Conservation (phyloP, 495 filamentous ascomycete species). For the Podospora anserina region DNA sequence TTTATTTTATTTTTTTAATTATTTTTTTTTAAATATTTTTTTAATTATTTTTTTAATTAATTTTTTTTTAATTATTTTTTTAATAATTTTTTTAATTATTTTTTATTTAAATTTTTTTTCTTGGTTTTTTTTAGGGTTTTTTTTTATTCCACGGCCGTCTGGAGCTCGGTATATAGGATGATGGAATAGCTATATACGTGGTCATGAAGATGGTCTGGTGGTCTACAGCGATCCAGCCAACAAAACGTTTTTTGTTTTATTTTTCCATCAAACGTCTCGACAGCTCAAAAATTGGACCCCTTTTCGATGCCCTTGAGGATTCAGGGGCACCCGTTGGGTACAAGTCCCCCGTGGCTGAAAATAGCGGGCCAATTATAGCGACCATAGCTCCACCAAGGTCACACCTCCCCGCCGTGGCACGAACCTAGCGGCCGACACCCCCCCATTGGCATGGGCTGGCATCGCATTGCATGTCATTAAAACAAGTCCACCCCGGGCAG, state of each 20-base stretch:
- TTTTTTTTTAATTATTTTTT: too few relatives aligned
- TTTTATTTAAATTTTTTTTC: too few relatives aligned
- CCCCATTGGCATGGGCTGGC: background rate
- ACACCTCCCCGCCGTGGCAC: background rate
- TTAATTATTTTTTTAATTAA: too few relatives aligned
- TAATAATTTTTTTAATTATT: too few relatives aligned
- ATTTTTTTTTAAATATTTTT: too few relatives aligned
- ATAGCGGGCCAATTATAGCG: conserved; percentile 16
- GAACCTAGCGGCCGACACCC: background rate
- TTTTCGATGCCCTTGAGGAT: background rate
- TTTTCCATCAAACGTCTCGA: background rate
- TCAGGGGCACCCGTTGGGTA: background rate
- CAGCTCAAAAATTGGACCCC: background rate
- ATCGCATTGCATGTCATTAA: conserved; percentile 3
- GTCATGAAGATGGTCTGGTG: too few relatives aligned
- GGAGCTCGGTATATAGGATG: too few relatives aligned
- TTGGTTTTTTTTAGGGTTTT: too few relatives aligned
- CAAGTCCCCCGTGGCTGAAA: conserved; percentile 3
- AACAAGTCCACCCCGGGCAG: background rate
- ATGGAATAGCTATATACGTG: too few relatives aligned
- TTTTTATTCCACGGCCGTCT: too few relatives aligned
- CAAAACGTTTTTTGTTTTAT: background rate
- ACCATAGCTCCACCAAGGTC: conserved; percentile 10
- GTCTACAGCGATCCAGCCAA: too few relatives aligned
- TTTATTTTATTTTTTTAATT: too few relatives aligned